Base-by-base conservation (phyloP, 306 rosid species). In the Pachyrhizus erosus region DNA sequence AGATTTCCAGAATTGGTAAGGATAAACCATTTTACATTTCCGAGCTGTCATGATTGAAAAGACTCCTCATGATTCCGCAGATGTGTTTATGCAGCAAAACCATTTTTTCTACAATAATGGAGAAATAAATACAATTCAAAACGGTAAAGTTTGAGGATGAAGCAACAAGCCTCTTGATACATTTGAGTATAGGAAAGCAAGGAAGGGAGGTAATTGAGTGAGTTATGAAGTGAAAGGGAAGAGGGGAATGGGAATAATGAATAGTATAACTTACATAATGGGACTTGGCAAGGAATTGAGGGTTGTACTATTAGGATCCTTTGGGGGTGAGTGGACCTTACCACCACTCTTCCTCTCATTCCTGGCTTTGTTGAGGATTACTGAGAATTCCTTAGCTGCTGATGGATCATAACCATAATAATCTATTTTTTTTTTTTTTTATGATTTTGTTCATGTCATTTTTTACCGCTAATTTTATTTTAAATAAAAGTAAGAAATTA, bases 351-450 rank as follows among this genome's bases (percentile, higher is more conserved):
- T 91, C 82, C 76, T 91, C 87, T 93, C 98, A 62, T 89, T 85
- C 75, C 93, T 83, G 29, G 97, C 94, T 87, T 91, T 91, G 82
- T 87, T 93, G 85, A 93, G 91, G 84, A 93, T 91, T 7, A 86
- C 93, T 0, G 98, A 89, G 89, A 91, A 93, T 31, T 94, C 93
- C 82, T 88, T 94, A 7, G 94, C 97, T 0, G 98, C 90, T 29
- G 98, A 85, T 1, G 94, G 94, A 73, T 94, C 93, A 61, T 89
- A n/a, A n/a, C 81, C 3, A 9, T 27, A 27, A 27, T 27, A 27
- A 27, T 27, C 31, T 27, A 1, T 27, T 27, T 27, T 27, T 27
- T 27, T 27, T 27, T 27, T 27, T 27, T 23, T 4, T 5, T 27
- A 62, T 1, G 5, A 40, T 23, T 21, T 69, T 69, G 2, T 1